Percentiles rank a stretch among this genome's conserved stretches.
Evolutionary conservation across 2,329 filamentous ascomycete species (phyloP).

Genomic region (Sclerotinia subarctica): DNA sequence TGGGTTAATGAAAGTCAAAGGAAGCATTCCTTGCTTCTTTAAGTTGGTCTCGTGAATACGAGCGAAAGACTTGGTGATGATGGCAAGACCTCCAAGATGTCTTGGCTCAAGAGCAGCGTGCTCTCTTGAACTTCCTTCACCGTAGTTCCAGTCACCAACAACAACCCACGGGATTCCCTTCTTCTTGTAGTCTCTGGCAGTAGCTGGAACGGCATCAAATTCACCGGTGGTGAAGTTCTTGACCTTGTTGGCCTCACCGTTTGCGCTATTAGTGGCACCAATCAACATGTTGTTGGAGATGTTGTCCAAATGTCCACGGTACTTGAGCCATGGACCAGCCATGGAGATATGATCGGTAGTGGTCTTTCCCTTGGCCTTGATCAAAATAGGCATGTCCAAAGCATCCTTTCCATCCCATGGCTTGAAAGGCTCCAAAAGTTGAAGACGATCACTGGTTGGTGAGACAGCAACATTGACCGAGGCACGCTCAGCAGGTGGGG

Average conservation of each 20-base stretch:
- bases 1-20: conserved; percentile 89
- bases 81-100: conserved; percentile 93
- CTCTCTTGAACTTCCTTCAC: conserved; percentile 95
- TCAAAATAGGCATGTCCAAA: conserved; percentile 79
- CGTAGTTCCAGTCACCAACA: conserved; percentile 99
- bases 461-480: conserved; percentile 76
- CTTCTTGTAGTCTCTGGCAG: conserved; percentile 97
- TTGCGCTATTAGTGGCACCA: conserved; percentile 92
- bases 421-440: conserved; percentile 81
- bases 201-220: conserved; percentile 84
- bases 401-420: conserved; percentile 93
- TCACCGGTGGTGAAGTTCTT: conserved; percentile 84
- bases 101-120: conserved; percentile 97
- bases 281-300: conserved; percentile 99
- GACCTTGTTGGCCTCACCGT: conserved; percentile 96
- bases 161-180: conserved; percentile 97
- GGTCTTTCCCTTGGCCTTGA: conserved; percentile 95
- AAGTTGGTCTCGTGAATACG: conserved; percentile 99
- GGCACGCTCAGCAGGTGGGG: conserved; percentile 76
- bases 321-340: conserved; percentile 97
- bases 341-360: conserved; percentile 97
- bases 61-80: conserved; percentile 92
- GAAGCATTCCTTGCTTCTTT: conserved; percentile 99
- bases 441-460: conserved; percentile 88
- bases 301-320: conserved; percentile 98